Evolutionary conservation across 2,329 filamentous ascomycete genomes (phyloP).

Genomic region (Exophiala dermatitidis): DNA sequence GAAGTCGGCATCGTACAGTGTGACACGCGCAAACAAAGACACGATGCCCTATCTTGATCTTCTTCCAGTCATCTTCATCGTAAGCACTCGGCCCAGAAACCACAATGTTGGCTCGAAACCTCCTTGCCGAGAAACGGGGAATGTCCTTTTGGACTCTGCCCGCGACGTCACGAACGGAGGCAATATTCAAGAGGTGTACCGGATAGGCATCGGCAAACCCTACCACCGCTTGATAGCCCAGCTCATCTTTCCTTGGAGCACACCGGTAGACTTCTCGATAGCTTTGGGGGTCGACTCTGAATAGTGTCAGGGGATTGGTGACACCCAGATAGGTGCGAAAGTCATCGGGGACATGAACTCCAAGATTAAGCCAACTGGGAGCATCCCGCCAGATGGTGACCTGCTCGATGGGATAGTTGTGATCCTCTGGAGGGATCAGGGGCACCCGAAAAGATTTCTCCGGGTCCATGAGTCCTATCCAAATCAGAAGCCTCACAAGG

Average conservation of each 20-base stretch:
- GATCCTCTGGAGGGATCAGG: slow-evolving; percentile 42
- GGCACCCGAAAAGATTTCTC: slow-evolving; percentile 48
- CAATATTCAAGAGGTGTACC: slow-evolving; percentile 49
- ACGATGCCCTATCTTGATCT: slow-evolving; percentile 38
- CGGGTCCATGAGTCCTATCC: slow-evolving; percentile 28
- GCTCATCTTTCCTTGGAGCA: slow-evolving; percentile 45
- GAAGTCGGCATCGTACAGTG: slow-evolving; percentile 51
- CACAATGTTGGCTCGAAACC: slow-evolving; percentile 54
- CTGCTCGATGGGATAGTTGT: slow-evolving; percentile 40
- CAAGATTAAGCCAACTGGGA: slow-evolving; percentile 38
- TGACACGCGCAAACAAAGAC: slow-evolving; percentile 23
- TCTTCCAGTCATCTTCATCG: slow-evolving; percentile 52
- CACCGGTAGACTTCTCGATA: slow-evolving; percentile 48
- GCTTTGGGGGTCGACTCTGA: slow-evolving; percentile 43
- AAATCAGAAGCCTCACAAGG: slow-evolving; percentile 15
- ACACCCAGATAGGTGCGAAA: slow-evolving; percentile 46
- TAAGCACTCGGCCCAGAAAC: slow-evolving; percentile 48
- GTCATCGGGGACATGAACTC: slow-evolving; percentile 40
- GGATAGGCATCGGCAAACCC: slow-evolving; percentile 55
- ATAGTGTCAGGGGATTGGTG: slow-evolving; percentile 46
- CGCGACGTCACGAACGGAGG: slow-evolving; percentile 48
- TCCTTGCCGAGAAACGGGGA: slow-evolving; percentile 43
- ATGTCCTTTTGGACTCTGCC: slow-evolving; percentile 35
- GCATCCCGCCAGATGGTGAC: slow-evolving; percentile 52
- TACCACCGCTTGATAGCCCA: slow-evolving; percentile 49